These are phyloP conservation scores for Aspergillus sclerotiicarbonarius DNA, from an alignment of 495 filamentous ascomycete genomes.

Conservation along the genomic window DNA sequence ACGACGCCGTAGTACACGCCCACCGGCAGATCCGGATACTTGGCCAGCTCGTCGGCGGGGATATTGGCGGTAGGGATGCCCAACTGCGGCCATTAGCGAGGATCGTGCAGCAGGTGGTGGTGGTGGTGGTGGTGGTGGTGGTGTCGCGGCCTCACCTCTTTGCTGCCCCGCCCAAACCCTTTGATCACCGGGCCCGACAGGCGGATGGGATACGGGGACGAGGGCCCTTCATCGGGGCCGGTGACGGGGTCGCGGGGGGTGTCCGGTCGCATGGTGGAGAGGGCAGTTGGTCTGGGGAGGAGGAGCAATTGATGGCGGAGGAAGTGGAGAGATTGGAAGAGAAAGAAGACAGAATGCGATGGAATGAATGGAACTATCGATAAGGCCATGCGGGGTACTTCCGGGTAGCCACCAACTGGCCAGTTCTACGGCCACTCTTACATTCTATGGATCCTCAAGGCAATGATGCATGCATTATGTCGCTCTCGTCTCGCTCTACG, in stretches of 20 bases:
- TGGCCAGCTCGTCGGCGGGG: conserved; percentile 71
- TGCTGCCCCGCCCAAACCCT: conserved; percentile 91
- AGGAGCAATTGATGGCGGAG: background rate
- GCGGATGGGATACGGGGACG: conserved; percentile 73
- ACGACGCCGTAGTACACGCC: conserved; percentile 95
- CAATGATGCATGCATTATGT: no score
- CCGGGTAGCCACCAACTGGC: background rate
- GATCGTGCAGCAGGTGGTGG: no score
- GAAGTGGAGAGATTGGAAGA: background rate
- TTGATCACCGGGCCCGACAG: conserved; percentile 83
- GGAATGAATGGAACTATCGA: background rate
- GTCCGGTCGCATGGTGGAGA: conserved; percentile 37
- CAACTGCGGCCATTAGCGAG: conserved; percentile 48
- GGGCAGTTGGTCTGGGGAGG: conserved; percentile 1
- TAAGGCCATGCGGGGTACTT: background rate
- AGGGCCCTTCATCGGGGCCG: conserved; percentile 69
- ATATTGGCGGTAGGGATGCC: conserved; percentile 98
- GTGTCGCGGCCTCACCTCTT: conserved; percentile 57
- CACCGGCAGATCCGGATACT: conserved; percentile 64
- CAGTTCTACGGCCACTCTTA: background rate
- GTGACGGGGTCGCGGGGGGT: conserved; percentile 59
- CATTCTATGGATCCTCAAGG: no score
- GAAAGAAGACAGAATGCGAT: background rate
- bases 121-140: background rate
- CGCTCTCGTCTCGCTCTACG: no score